A percentile compares a stretch with the other conserved stretches of the same genome.
Evolutionary conservation across 768 basidiomycete genomes (phyloP).

Genomic region (Imleria badia): DNA sequence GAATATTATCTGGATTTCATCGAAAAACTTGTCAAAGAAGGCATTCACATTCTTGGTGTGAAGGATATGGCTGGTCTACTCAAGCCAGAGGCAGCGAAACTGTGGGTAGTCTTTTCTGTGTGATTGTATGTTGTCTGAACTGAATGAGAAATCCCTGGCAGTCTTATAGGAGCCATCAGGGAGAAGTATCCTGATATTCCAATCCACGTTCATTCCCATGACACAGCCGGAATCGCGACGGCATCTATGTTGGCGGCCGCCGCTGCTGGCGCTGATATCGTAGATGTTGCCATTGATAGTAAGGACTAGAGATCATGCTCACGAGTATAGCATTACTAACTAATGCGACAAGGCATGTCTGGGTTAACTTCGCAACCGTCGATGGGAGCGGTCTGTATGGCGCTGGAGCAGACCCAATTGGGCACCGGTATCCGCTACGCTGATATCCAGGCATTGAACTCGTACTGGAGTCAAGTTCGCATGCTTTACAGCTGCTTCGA

Average conservation of each 20-base stretch:
- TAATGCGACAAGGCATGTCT: slow-evolving; percentile 75
- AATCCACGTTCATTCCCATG: slow-evolving; percentile 99
- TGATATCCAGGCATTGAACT: slow-evolving; percentile 95
- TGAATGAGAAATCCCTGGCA: slow-evolving; percentile 29
- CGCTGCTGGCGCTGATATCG: slow-evolving; percentile 95
- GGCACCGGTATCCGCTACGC: slow-evolving; percentile 97
- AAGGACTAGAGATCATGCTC: slow-evolving; percentile 31
- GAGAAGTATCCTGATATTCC: slow-evolving; percentile 96
- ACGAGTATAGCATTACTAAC: slow-evolving; percentile 10
- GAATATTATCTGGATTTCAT: slow-evolving; percentile 97
- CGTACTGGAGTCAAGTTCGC: slow-evolving; percentile 98
- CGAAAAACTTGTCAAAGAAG: slow-evolving; percentile 88
- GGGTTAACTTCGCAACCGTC: slow-evolving; percentile 98
- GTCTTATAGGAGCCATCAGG: slow-evolving; percentile 91
- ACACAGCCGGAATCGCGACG: slow-evolving; percentile 96
- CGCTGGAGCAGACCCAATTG: slow-evolving; percentile 89
- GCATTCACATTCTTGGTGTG: slow-evolving; percentile 95
- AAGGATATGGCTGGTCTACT: slow-evolving; percentile 99
- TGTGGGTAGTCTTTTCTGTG: slow-evolving; percentile 49
- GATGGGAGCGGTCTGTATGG: slow-evolving; percentile 96
- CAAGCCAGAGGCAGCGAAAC: slow-evolving; percentile 89
- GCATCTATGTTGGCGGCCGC: slow-evolving; percentile 98
- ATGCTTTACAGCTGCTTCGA: slow-evolving; percentile 96
- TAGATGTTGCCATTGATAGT: slow-evolving; percentile 99
- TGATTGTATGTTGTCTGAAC: background rate